Base-by-base conservation (phyloP, 495 filamentous ascomycete genomes). In the Tuber magnatum region DNA sequence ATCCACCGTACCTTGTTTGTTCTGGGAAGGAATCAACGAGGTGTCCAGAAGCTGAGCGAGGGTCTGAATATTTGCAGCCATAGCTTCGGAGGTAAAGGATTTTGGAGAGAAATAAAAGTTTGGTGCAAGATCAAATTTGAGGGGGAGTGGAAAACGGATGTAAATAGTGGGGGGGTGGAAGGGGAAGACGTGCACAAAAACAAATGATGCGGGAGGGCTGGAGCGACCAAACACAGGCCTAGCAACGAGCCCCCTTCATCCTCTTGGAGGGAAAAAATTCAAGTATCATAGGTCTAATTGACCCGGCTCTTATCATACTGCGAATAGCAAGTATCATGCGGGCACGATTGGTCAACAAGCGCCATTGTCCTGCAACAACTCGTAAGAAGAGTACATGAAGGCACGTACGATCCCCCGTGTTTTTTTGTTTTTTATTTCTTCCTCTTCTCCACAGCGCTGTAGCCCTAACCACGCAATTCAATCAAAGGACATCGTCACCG, bases 11-110 rank as follows among this genome's bases (percentile, higher is more conserved):
- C 95, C 95, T 91, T 94, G 90, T 84, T 93, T 95, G 82, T 93
- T 92, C 81, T 93, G 89, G 72, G 86, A 85, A 22, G 93, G 91
- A 84, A 97, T 92, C 78, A 98, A 88, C 78, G 93, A 97, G 68
- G 91, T 91, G 81, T 96, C 87, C 61, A 99, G 89, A 80, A 97
- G 87, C 86, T 91, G 87, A 40, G 92, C 90, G 78, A 97, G 86
- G 79, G 87, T 85, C 83, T 89, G 87, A 82, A 94, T 85, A 83
- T 91, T 88, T 78, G 90, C 86, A 83, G 93, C 89, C 92, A 97
- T 97, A 85, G 84, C 88, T 44, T 69, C 75, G 74, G 42, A 48
- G 38, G 38, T 70, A 56, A 41, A 70, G 39, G 35, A 61, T 22
- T 42, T 51, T 70, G 38, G 44, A 18, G 56, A 32, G 32, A n/a